phyloP scores from a whole-genome alignment of 257 asterid genomes.

The Solanum chilense region DNA sequence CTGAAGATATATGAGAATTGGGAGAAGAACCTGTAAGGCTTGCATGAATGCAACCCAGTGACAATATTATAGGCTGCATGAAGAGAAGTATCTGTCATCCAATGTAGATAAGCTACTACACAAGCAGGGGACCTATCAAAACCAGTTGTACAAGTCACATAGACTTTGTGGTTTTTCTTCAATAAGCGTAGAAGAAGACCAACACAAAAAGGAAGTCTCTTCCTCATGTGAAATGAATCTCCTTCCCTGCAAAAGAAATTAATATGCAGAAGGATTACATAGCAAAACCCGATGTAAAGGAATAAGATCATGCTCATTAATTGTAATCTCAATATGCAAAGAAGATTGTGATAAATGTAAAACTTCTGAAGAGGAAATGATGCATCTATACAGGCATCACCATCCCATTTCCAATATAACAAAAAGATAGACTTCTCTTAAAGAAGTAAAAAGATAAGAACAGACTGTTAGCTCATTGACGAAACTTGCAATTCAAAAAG shows the following conservation, averaged over 20 bases:
- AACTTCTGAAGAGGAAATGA: background rate
- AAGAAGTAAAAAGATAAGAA: background rate
- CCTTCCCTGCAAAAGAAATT: conserved; percentile 52
- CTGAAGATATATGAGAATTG: background rate
- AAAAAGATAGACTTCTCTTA: background rate
- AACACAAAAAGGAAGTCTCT: conserved; percentile 84
- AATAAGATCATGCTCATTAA: background rate
- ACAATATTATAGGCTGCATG: conserved; percentile 81
- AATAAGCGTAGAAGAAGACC: conserved; percentile 86
- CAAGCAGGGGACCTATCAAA: conserved; percentile 90
- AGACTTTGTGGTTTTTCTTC: conserved; percentile 80
- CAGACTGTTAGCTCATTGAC: background rate
- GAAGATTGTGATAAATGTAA: background rate
- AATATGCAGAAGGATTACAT: background rate
- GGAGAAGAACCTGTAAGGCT: conserved; percentile 67
- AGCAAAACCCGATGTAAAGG: background rate
- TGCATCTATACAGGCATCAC: background rate
- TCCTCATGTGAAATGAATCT: conserved; percentile 84
- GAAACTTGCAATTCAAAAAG: background rate
- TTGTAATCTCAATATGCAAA: background rate
- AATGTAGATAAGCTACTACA: conserved; percentile 92
- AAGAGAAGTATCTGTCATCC: conserved; percentile 98
- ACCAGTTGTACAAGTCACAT: conserved; percentile 88
- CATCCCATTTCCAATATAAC: background rate
- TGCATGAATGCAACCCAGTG: conserved; percentile 81